Evolutionary conservation across 2,329 filamentous ascomycete species (phyloP), one percentile per base, ranked within the genome.

Genomic region (Keithomyces neogunnii): DNA sequence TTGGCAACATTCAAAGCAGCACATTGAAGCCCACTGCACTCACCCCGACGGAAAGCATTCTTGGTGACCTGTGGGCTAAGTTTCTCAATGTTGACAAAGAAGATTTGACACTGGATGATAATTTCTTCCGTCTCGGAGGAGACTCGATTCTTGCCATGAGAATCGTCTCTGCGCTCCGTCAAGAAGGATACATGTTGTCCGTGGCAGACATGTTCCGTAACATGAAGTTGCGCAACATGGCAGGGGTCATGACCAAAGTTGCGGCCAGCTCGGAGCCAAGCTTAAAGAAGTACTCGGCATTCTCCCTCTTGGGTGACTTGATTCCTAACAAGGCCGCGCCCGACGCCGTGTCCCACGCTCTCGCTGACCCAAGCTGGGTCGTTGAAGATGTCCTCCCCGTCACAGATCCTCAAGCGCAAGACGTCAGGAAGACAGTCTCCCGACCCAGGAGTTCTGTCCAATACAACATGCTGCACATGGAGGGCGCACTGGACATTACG

Each of bases 61-160:
- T 82, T 4, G 70, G 70, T 10, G 60, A 63, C 5, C 63, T 77
- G 10, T 82, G 78, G 77, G 68, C 71, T 35, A 67, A 67, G 3
- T 70, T 78, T 1, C 62, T 81, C 32, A 62, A 59, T 1, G 60
- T 76, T 1, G 57, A 64, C 1, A 67, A 76, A 50, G 68, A 74
- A 3, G 66, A 73, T 1, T 77, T 82, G 19, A 70, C 74, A 1
- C 63, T 75, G 1, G 73, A 80, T 9, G 75, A 82, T 57, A 80
- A 76, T 64, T 83, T 84, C 65, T 82, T 84, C 70, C 71, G 73
- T 3, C 70, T 82, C 0, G 80, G 80, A 1, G 80, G 80, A 26
- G 79, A 83, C 63, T 83, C 80, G 0, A 77, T 83, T 30, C 65
- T 73, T 1, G 79, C 79, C 2, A 85, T 84, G 78, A 80, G 77